Evolutionary conservation across 2,329 filamentous ascomycete genomes (phyloP), one percentile per base, ranked within the genome.

Genomic region (Fusarium nisikadoi): DNA sequence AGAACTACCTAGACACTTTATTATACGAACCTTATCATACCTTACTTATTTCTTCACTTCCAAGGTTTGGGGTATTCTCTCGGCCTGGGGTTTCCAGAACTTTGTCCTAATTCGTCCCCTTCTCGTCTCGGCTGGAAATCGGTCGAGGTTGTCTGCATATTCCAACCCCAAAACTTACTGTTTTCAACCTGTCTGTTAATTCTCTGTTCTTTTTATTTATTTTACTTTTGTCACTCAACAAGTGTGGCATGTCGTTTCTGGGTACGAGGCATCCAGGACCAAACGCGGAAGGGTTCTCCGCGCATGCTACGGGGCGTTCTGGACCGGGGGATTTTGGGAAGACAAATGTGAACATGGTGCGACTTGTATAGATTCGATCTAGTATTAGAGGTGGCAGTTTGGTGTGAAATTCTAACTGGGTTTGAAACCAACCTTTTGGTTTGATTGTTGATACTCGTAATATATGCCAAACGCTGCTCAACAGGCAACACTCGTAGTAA

Each of bases 301-400:
- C 72, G 62, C 72, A 77, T 77, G 75, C 70, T 77, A 77, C 75
- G 72, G 75, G 75, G 75, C 75, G 75, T 77, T 77, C 57, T 74
- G 68, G 75, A 65, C 66, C 68, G 71, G 75, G 69, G 73, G 67
- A 50, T 53, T 76, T 77, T 75, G 66, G 75, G 75, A 77, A 76
- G 75, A 77, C 70, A 77, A 63, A 76, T 77, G 75, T 76, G 75
- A 76, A 69, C 68, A 77, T 62, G 75, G 75, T 77, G 75, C 74
- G 65, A 71, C 64, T 77, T 77, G 75, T 77, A 77, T 77, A 77
- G 75, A 77, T 77, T 77, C 70, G 54, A 77, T 77, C 73, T 76
- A 76, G 75, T 72, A 68, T 75, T 77, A 77, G 75, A 77, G 75
- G 72, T 72, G 75, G 75, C 60, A 77, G 72, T 72, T 72, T 70